Conservation (phyloP, 192 early-diverging fungal species). For the Podila minutissima region DNA sequence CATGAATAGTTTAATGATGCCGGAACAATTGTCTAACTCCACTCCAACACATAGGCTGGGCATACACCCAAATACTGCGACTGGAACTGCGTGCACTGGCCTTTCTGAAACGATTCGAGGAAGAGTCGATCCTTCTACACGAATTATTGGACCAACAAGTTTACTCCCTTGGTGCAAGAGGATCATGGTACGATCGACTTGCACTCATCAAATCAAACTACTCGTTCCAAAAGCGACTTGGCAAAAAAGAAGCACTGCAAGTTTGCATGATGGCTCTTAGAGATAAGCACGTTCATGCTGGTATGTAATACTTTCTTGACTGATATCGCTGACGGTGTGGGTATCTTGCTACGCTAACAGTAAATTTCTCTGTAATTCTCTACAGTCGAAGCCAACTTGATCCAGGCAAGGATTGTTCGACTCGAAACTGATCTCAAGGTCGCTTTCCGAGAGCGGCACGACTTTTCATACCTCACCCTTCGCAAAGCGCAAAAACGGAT, state of each 20-base stretch:
- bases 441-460: constrained; percentile 57
- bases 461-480: constrained; percentile 57
- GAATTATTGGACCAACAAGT: constrained; percentile 65
- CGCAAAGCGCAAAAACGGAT: constrained; percentile 47
- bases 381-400: constrained; percentile 42
- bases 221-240: constrained; percentile 41
- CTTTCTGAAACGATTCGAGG: constrained; percentile 61
- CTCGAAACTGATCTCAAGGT: constrained; percentile 57
- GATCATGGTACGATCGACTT: constrained; percentile 75
- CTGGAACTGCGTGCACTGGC: constrained; percentile 62
- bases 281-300: constrained; percentile 67
- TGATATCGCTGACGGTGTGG: background rate
- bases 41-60: constrained; percentile 59
- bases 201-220: constrained; percentile 68
- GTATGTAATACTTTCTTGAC: constrained; percentile 25
- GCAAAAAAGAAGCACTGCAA: constrained; percentile 54
- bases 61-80: constrained; percentile 67
- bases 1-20: no score
- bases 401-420: constrained; percentile 56
- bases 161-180: constrained; percentile 65
- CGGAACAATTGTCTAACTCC: background rate
- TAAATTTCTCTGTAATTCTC: no score
- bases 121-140: constrained; percentile 63
- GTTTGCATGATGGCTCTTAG: constrained; percentile 69
- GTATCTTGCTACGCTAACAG: no score